Base-by-base conservation (phyloP, 768 basidiomycete species). In the Macrolepiota albuminosa region DNA sequence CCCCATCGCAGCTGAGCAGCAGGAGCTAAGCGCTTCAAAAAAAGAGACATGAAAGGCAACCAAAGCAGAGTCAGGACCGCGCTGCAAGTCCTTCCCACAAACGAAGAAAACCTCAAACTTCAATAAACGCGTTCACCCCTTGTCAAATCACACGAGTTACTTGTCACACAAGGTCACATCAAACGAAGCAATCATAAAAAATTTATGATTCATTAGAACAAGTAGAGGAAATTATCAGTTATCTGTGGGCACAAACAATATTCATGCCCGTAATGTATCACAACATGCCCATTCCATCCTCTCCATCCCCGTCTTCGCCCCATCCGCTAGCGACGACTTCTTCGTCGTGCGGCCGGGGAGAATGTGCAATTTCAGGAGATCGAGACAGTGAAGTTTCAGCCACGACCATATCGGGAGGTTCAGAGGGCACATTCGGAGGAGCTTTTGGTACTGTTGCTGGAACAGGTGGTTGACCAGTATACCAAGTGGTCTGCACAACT, bases 261-360 rank as follows among this genome's bases (percentile, higher is more conserved):
- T 34, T 50, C 49, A 40, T 33, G 53, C 26, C 16, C 18, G 18
- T 54, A 29, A 26, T 31, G 26, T 33, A 7, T 73, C 67, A 80
- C 48, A 84, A 67, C 82, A 90, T 85, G 43, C 88, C 87, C 86
- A 91, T 90, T 48, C 83, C 85, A 67, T 90, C 86, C 64, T 84
- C 88, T 56, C 82, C 87, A 54, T 86, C 84, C 45, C 78, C 84
- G 29, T 81, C 81, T 55, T 78, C 85, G n/a, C 88, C 89, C 88
- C 89, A 90, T 26, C 88, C 87, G 64, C 81, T 86, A 4, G 83
- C 83, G 6, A 83, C 77, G 6, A 81, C 67, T 68, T 86, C 88
- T 67, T 88, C 88, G 61, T 88, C 88, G 39, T 79, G 70, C 33
- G 68, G 60, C 39, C 68, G 76, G 47, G 71, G 74, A 16, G 76